Evolutionary conservation across 345 rosid species (phyloP), one percentile per base, ranked within the genome.

Genomic region (Dipteronia dyeriana): DNA sequence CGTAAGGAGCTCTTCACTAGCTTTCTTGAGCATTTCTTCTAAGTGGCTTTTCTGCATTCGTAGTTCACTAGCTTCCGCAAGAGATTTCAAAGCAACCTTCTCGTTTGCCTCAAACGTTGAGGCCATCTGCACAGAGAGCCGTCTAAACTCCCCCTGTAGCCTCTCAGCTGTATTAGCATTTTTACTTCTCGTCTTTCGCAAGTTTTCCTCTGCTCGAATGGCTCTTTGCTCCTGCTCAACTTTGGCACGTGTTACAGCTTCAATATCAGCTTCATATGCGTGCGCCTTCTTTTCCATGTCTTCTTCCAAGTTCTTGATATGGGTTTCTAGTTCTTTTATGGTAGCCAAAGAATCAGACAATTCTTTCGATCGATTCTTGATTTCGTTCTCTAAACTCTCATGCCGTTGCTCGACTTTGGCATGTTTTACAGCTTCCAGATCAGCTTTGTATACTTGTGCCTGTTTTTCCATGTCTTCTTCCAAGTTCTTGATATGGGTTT

Each of bases 161-260:
- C 88, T 88, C 84, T 88, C 94, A 8, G 98, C 99, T 26, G 91
- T 86, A 77, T 83, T 81, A 51, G 88, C 92, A 74, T 94, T 92
- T 81, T 85, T 96, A 92, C 84, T 85, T 83, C 88, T 88, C 57
- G 90, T 86, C 76, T 77, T 84, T 68, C 88, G 81, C 87, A 96
- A 76, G 53, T 89, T 87, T 86, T 89, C 95, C 88, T 94, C 98
- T 0, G 97, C 97, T 78, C 51, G 81, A 62, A 96, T 94, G 53
- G 95, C 97, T 85, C 95, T 87, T 82, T 91, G 90, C 84, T 96
- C 97, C 83, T 90, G 95, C 84, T 91, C 81, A 64, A 85, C 73
- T 88, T 86, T 96, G 74, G 84, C 88, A 66, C 5, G 74, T 0
- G 89, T 94, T 69, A 94, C 75, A 66, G 75, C 80, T 70, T 84